Evolutionary conservation across 768 basidiomycete genomes (phyloP).

Genomic region (Boletellus ananas): DNA sequence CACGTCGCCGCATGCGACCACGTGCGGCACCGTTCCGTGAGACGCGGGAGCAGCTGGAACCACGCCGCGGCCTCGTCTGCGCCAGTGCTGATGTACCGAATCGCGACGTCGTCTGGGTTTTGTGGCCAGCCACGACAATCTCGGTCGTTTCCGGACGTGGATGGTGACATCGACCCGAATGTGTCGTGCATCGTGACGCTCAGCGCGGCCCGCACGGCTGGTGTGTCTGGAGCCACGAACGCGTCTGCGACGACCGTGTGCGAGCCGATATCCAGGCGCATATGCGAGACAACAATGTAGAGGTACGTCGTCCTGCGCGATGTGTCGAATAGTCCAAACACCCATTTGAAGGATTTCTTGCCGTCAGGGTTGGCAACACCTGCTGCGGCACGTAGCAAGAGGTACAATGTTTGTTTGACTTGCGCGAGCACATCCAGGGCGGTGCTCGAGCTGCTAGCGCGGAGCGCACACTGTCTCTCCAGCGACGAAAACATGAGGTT

Average conservation of each 20-base stretch:
- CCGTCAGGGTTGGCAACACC: constrained; percentile 3
- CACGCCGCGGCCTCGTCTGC: constrained; percentile 33
- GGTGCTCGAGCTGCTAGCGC: constrained; percentile 5
- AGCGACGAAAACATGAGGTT: constrained; percentile 23
- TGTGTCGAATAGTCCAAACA: constrained; percentile 13
- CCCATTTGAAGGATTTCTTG: constrained; percentile 1
- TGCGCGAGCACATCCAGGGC: constrained; percentile 19
- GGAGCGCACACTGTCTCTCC: not conserved
- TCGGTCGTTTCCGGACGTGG: no score
- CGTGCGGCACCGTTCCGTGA: constrained; percentile 51
- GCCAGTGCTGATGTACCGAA: constrained; percentile 14
- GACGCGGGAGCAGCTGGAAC: constrained; percentile 48
- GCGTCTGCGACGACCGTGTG: constrained; percentile 47
- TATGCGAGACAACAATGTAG: constrained; percentile 42
- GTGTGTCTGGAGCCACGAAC: constrained; percentile 38
- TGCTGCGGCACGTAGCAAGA: constrained; percentile 19
- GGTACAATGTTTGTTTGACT: constrained; percentile 31
- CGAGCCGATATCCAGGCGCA: constrained; percentile 42
- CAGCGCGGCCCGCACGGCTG: not conserved
- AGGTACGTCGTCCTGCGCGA: constrained; percentile 26
- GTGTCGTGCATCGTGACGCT: not conserved
- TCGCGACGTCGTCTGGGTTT: not conserved
- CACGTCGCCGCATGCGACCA: constrained; percentile 49
- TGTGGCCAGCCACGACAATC: not conserved
- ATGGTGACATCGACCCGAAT: not conserved